Evolutionary conservation across 768 basidiomycete species (phyloP), one percentile per base, ranked within the genome.

Genomic region (Glaciozyma martinii): DNA sequence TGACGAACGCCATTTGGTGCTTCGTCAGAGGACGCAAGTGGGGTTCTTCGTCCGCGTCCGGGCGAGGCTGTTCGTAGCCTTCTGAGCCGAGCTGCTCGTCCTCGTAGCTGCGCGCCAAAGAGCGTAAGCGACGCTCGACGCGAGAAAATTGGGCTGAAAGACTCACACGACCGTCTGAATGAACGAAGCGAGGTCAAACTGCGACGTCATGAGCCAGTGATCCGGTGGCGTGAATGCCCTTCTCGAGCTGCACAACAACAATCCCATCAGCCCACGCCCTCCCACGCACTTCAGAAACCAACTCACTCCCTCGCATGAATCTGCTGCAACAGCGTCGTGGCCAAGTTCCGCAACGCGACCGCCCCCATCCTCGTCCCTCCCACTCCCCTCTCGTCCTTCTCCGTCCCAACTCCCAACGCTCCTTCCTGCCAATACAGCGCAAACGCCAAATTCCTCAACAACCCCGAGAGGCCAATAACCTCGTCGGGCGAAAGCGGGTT

Each of bases 301-400:
- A 79, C 88, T 76, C 70, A 93, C 91, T 97, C 92, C 80, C 93
- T 77, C 2, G 88, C 88, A 74, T 92, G 88, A 13, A 99, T 84
- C 7, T 85, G 85, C 49, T 86, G 81, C 63, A 97, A 76, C 74
- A 89, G 88, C 68, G 81, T 81, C 7, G 89, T 92, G 59, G 89
- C 81, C 71, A 84, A 82, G 66, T 86, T 85, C 63, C 91, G 76
- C 15, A 89, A 81, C n/a, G 78, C 79, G 71, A 88, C 87, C 84
- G 85, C 87, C 9, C 79, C 80, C 66, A 81, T 77, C 32, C 79
- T 66, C 33, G 78, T 71, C 0, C 80, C 82, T 3, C 79, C 78
- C 0, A 80, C 78, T 19, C 80, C 73, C 25, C 77, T 79, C 73
- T 52, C 62, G 2, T 52, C 56, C 61, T 43, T 43, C 56, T 56